These are phyloP conservation scores for Ustilago curta DNA, from an alignment of 1,284 basidiomycete genomes.

Conservation along the genomic window DNA sequence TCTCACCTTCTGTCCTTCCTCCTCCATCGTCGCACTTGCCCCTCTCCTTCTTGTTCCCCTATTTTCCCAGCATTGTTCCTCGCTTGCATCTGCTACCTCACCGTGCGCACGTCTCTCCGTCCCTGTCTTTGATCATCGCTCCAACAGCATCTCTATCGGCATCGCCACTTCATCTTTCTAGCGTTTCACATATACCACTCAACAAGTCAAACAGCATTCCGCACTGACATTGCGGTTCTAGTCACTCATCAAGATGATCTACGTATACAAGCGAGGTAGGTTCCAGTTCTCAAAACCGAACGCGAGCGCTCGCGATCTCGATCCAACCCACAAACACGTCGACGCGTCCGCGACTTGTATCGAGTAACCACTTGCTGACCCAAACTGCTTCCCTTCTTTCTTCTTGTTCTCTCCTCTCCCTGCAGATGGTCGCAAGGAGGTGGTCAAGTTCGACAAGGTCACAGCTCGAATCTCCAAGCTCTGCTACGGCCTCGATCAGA, in stretches of 20 bases:
- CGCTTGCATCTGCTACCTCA: slow-evolving; percentile 6
- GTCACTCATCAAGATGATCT: slow-evolving; percentile 55
- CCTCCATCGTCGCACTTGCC: slow-evolving; percentile 43
- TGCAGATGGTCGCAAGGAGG: slow-evolving; percentile 67
- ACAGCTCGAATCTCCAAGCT: slow-evolving; percentile 89
- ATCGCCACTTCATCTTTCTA: slow-evolving; percentile 11
- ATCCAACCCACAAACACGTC: slow-evolving; percentile 1
- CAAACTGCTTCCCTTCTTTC: not conserved
- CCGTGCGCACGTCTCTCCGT: slow-evolving; percentile 24
- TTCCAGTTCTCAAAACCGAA: slow-evolving; percentile 3
- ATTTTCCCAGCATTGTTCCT: not conserved
- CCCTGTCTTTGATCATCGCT: slow-evolving; percentile 1
- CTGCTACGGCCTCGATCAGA: slow-evolving; percentile 93
- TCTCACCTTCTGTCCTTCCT: slow-evolving; percentile 22
- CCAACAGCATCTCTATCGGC: slow-evolving; percentile 14
- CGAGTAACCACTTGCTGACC: slow-evolving; percentile 8
- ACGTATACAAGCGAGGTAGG: slow-evolving; percentile 68
- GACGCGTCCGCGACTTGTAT: not conserved
- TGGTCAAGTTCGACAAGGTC: slow-evolving; percentile 69
- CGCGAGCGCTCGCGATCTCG: not conserved
- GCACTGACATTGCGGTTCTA: slow-evolving; percentile 17
- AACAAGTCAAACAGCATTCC: slow-evolving; percentile 13
- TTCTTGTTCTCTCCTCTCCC: not conserved
- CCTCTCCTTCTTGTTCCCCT: slow-evolving; percentile 14
- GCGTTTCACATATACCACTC: slow-evolving; percentile 18